Conservation (phyloP, 768 basidiomycete species). For the Mycena albidolilacea region DNA sequence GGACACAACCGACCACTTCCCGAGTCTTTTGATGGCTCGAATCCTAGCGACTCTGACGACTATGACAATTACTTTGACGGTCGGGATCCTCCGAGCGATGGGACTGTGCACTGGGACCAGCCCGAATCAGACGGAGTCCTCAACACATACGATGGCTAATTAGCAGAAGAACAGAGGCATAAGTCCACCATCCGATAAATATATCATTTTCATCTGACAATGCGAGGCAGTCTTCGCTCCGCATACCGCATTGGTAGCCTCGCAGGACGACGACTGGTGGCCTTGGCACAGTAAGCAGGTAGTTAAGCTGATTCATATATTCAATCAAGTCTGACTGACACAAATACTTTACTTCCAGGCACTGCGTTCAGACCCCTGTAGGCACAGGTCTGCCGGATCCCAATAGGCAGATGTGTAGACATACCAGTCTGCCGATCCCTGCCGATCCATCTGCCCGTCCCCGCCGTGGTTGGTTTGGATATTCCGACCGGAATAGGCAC, state of each 20-base stretch:
- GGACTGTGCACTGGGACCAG: background rate
- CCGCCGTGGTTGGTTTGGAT: too few relatives aligned
- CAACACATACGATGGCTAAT: background rate
- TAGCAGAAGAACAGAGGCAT: background rate
- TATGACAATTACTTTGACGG: too few relatives aligned
- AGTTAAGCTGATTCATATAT: background rate
- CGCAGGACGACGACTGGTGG: conserved; percentile 3
- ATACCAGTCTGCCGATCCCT: too few relatives aligned
- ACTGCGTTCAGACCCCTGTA: too few relatives aligned
- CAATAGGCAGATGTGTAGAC: too few relatives aligned
- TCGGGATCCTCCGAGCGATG: background rate
- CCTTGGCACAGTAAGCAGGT: background rate
- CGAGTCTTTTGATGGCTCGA: background rate
- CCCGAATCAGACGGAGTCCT: conserved; percentile 1
- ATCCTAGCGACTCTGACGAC: background rate
- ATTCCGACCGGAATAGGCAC: background rate
- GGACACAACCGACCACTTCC: background rate
- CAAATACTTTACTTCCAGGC: background rate
- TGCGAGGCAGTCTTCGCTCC: background rate
- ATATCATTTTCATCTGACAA: too few relatives aligned
- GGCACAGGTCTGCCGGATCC: too few relatives aligned
- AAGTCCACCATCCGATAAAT: background rate
- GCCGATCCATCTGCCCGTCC: too few relatives aligned
- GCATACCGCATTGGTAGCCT: background rate
- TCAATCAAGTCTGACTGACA: background rate